These are phyloP conservation scores for Gossypium mustelinum DNA, from an alignment of 345 rosid genomes.

Conservation along the genomic window DNA sequence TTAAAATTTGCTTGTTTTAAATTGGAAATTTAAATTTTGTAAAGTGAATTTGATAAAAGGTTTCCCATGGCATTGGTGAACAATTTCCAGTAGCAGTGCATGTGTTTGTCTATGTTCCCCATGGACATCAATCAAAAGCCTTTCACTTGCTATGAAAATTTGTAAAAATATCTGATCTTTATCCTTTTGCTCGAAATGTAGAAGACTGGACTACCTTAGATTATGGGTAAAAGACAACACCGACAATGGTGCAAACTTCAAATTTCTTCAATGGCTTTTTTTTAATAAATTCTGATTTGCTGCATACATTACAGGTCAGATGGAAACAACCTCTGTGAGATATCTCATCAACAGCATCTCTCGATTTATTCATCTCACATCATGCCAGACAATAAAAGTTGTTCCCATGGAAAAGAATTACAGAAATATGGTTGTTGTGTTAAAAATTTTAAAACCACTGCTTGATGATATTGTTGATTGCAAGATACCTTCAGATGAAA, in stretches of 20 bases:
- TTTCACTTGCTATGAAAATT: neutral
- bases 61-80: neutral
- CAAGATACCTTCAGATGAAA: slow-evolving; percentile 44
- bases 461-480: slow-evolving; percentile 74
- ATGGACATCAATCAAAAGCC: slow-evolving; percentile 1
- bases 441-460: slow-evolving; percentile 69
- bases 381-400: slow-evolving; percentile 61
- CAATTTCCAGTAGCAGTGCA: no score
- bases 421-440: slow-evolving; percentile 43
- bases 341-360: slow-evolving; percentile 79
- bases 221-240: neutral
- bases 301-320: slow-evolving; percentile 35
- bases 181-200: neutral
- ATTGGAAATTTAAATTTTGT: no score
- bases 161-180: neutral
- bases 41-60: no score
- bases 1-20: no score
- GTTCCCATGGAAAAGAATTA: slow-evolving; percentile 55
- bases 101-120: neutral
- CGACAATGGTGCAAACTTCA: neutral
- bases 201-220: neutral
- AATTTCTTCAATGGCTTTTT: neutral
- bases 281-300: neutral
- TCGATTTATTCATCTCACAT: slow-evolving; percentile 78
- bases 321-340: slow-evolving; percentile 57